Percentiles rank a stretch among this genome's conserved stretches.
Conservation (phyloP, 306 rosid genomes). For the Castanospermum australe region DNA sequence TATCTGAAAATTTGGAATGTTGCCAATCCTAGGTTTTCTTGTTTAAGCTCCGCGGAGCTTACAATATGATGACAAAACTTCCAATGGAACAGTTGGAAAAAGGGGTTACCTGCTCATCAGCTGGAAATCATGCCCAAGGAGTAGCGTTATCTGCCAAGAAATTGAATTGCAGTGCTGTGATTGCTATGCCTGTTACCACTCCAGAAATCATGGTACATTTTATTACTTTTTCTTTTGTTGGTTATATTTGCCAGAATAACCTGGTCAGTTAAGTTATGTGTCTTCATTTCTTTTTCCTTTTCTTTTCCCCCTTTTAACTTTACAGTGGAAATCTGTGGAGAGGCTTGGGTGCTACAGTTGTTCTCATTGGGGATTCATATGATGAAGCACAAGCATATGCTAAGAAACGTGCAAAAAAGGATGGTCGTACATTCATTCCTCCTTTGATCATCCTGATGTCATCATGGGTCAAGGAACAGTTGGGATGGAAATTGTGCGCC, state of each 20-base stretch:
- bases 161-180: constrained; percentile 72
- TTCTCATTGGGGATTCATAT: constrained; percentile 85
- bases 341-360: constrained; percentile 82
- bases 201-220: constrained; percentile 83
- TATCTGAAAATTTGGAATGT: background rate
- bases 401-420: constrained; percentile 67
- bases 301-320: background rate
- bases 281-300: background rate
- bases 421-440: constrained; percentile 72
- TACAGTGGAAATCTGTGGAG: constrained; percentile 88
- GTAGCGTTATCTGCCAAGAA: constrained; percentile 88
- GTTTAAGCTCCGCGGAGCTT: constrained; percentile 95
- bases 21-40: constrained; percentile 68
- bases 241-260: background rate
- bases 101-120: constrained; percentile 96
- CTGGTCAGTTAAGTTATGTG: background rate
- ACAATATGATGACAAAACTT: constrained; percentile 96
- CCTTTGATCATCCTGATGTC: constrained; percentile 97
- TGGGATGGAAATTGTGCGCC: constrained; percentile 93
- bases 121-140: constrained; percentile 99
- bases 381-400: constrained; percentile 96
- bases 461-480: constrained; percentile 93
- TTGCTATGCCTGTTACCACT: constrained; percentile 89
- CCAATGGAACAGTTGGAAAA: constrained; percentile 57
- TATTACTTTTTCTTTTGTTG: background rate